Evolutionary conservation across 495 filamentous ascomycete species (phyloP).

Genomic region (Podospora comata): DNA sequence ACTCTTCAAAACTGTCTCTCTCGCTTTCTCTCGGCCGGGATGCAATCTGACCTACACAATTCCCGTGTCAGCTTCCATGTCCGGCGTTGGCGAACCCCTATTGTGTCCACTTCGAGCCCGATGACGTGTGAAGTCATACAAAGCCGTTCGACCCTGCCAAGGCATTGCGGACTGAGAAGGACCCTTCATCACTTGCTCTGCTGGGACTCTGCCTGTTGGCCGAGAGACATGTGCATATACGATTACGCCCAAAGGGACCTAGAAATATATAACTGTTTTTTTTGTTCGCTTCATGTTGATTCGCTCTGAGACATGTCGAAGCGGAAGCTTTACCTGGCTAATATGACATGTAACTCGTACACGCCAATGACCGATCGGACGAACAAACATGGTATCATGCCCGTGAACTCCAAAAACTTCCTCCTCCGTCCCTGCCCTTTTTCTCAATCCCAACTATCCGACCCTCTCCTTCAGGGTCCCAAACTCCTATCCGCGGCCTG

Average conservation of each 20-base stretch:
- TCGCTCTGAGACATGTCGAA: constrained; percentile 1
- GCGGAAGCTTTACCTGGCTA: background rate
- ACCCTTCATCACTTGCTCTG: background rate
- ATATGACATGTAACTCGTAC: background rate
- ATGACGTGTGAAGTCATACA: constrained; percentile 8
- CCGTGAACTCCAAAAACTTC: background rate
- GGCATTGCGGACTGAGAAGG: background rate
- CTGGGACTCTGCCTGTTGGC: background rate
- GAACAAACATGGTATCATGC: constrained; percentile 7
- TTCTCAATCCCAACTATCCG: background rate
- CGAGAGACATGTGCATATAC: background rate
- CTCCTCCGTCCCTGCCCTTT: background rate
- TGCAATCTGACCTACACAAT: background rate
- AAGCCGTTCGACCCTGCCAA: constrained; percentile 2
- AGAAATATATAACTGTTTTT: background rate
- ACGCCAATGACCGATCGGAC: background rate
- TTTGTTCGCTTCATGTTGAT: background rate
- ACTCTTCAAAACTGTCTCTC: too few relatives aligned
- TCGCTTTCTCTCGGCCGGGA: background rate
- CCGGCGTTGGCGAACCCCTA: background rate
- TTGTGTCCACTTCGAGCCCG: background rate
- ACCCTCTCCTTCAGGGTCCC: background rate
- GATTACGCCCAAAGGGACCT: background rate
- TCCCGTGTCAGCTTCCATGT: background rate
- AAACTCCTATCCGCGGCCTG: background rate